Conservation (phyloP, 257 asterid genomes). For the Ballota nigra region DNA sequence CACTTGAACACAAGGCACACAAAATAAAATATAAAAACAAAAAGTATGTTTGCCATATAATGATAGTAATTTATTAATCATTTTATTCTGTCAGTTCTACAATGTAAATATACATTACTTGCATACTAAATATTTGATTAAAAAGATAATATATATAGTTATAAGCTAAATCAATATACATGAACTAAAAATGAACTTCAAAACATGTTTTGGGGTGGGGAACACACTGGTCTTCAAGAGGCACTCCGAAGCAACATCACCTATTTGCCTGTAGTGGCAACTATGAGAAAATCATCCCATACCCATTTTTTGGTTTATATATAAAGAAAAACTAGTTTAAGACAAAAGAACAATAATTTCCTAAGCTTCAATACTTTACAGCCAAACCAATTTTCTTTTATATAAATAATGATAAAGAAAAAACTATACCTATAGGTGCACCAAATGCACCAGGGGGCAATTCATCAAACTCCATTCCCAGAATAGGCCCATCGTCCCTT, state of each 20-base stretch:
- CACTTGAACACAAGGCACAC: neutral
- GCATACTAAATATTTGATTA: neutral
- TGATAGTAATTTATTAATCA: neutral
- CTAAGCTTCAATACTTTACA: neutral
- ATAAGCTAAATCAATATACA: neutral
- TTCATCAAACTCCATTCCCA: constrained; percentile 94
- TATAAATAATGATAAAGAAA: neutral
- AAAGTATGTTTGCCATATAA: neutral
- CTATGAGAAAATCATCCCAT: neutral
- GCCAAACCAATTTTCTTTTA: constrained; percentile 14
- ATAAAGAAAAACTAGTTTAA: neutral
- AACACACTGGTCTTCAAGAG: neutral
- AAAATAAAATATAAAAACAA: neutral
- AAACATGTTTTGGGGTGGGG: neutral
- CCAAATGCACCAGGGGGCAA: constrained; percentile 99
- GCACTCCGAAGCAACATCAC: neutral
- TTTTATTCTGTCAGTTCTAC: neutral
- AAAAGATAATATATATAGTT: neutral
- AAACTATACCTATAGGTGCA: constrained; percentile 73
- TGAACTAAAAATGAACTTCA: neutral
- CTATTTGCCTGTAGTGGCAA: neutral
- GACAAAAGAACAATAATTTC: neutral
- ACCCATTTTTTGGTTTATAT: neutral
- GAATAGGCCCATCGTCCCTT: constrained; percentile 81
- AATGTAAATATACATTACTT: neutral